A percentile compares a stretch with the other conserved stretches of the same genome.
These are phyloP conservation scores for Fusarium sp. DNA, from an alignment of 2,329 filamentous ascomycete genomes.

Conservation along the genomic window DNA sequence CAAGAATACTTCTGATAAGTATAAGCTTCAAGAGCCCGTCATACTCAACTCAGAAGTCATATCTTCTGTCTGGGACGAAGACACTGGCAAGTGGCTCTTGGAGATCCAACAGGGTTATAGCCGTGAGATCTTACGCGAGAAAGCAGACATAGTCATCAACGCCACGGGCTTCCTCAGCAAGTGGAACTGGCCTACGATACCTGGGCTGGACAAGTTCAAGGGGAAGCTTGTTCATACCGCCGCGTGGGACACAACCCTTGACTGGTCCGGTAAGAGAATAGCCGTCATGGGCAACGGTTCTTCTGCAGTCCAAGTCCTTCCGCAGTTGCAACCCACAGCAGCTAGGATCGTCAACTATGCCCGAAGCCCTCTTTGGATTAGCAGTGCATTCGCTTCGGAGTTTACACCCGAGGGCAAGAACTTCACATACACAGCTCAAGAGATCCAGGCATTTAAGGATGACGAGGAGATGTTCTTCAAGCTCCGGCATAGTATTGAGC, in stretches of 20 bases:
- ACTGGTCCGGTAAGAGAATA: neutral
- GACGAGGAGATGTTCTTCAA: neutral
- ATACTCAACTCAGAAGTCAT: neutral
- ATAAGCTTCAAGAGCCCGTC: neutral
- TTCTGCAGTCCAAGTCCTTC: neutral
- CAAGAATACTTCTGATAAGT: neutral
- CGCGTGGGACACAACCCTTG: neutral
- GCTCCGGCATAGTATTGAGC: neutral
- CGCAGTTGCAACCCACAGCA: neutral
- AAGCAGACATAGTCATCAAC: neutral
- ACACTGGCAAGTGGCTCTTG: neutral
- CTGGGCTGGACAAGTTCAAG: neutral
- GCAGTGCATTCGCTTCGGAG: neutral
- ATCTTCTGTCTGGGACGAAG: neutral
- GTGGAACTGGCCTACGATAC: neutral
- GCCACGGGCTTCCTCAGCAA: neutral
- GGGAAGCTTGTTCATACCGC: neutral
- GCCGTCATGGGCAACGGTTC: neutral
- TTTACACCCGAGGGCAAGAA: neutral
- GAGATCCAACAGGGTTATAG: neutral
- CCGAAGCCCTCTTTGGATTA: neutral
- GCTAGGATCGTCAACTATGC: neutral
- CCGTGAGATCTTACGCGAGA: accelerated
- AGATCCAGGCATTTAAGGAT: neutral
- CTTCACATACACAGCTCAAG: neutral